These are phyloP conservation scores for Pinus albicaulis DNA, from an alignment of 75 land plant genomes.

Conservation along the genomic window DNA sequence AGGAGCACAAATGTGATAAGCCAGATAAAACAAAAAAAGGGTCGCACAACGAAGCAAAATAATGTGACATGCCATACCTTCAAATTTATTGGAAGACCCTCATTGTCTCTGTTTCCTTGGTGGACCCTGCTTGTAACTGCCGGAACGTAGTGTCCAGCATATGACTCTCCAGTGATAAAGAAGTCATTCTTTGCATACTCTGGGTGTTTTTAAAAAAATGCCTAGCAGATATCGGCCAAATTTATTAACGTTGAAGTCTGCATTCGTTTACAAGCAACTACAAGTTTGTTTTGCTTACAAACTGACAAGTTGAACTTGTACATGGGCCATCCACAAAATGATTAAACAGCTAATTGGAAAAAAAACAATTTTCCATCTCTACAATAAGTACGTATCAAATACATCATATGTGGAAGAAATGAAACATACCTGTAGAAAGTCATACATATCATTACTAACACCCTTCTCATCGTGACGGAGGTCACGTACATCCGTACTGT, in stretches of 20 bases:
- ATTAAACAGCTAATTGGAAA: too few relatives aligned
- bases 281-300: too few relatives aligned
- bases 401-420: neutral
- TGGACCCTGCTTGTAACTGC: constrained; percentile 87
- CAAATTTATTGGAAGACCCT: constrained; percentile 82
- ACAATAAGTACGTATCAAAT: too few relatives aligned
- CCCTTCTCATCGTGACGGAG: constrained; percentile 72
- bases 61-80: constrained; percentile 48
- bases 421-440: constrained; percentile 75
- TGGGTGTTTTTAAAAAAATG: constrained; percentile 82
- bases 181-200: constrained; percentile 82
- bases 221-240: constrained; percentile 39
- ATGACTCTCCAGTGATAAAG: constrained; percentile 97
- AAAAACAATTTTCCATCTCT: too few relatives aligned
- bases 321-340: too few relatives aligned
- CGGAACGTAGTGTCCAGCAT: constrained; percentile 99
- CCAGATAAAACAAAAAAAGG: neutral
- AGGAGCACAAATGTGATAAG: neutral
- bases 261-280: too few relatives aligned
- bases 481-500: constrained; percentile 65
- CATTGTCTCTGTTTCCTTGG: constrained; percentile 77
- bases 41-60: neutral
- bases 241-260: too few relatives aligned
- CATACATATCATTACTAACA: constrained; percentile 79
- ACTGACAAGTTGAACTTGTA: neutral